Conservation (phyloP, 75 land plant genomes). For the Adiantum capillusveneris region DNA sequence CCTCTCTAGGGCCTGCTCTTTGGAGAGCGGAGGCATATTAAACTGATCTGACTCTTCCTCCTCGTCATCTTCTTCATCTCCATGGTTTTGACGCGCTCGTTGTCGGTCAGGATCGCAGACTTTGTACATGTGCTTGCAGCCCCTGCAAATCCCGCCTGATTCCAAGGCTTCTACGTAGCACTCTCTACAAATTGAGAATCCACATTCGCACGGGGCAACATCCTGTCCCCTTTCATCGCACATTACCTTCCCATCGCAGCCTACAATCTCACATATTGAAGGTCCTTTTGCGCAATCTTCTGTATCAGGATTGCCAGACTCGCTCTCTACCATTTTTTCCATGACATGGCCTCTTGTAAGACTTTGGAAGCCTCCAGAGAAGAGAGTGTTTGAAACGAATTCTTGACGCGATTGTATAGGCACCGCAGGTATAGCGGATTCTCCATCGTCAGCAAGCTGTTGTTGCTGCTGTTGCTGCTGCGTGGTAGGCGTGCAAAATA, state of each 20-base stretch:
- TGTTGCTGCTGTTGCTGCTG: slow-evolving; percentile 4
- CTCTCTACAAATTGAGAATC: slow-evolving; percentile 67
- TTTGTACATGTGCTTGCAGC: slow-evolving; percentile 76
- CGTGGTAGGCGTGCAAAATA: not conserved
- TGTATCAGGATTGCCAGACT: slow-evolving; percentile 2
- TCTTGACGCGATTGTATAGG: not conserved
- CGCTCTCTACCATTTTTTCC: slow-evolving; percentile 18
- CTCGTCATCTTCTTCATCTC: slow-evolving; percentile 13
- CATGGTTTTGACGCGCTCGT: not conserved
- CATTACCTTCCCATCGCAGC: slow-evolving; percentile 78
- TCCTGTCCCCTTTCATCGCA: slow-evolving; percentile 65
- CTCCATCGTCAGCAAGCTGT: slow-evolving; percentile 6
- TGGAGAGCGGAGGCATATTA: slow-evolving; percentile 7
- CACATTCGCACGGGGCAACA: slow-evolving; percentile 75
- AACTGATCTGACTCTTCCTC: slow-evolving; percentile 28
- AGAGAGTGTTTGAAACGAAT: slow-evolving; percentile 29
- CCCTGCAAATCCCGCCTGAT: slow-evolving; percentile 55
- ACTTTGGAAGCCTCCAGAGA: slow-evolving; percentile 34
- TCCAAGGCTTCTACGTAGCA: slow-evolving; percentile 68
- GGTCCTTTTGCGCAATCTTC: slow-evolving; percentile 19
- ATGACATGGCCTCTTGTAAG: slow-evolving; percentile 29
- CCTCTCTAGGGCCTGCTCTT: slow-evolving; percentile 47
- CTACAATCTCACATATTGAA: slow-evolving; percentile 42
- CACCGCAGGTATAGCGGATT: not conserved
- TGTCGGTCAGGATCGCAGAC: slow-evolving; percentile 26